These are phyloP conservation scores for Suillus fuscotomentosus DNA, from an alignment of 768 basidiomycete species.

Conservation along the genomic window DNA sequence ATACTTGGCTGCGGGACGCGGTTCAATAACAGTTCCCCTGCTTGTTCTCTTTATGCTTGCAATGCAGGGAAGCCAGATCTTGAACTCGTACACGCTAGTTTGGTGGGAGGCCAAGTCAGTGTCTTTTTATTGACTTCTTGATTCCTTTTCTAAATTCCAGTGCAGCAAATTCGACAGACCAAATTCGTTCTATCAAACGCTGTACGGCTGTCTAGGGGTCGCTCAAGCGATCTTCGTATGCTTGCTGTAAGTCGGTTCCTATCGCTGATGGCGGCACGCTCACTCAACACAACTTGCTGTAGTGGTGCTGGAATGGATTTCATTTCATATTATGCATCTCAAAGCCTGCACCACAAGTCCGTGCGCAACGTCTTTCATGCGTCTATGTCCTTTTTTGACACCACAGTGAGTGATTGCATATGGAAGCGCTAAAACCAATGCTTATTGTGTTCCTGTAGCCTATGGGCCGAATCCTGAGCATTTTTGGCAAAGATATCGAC, in stretches of 20 bases:
- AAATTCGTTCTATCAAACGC: constrained; percentile 60
- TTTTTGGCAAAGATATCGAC: constrained; percentile 69
- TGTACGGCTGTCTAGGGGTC: constrained; percentile 64
- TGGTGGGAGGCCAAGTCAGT: constrained; percentile 69
- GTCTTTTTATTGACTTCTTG: not conserved
- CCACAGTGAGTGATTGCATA: constrained; percentile 39
- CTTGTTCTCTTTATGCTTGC: constrained; percentile 47
- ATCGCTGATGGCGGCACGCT: not conserved
- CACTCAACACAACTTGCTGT: not conserved
- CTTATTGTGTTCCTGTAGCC: constrained; percentile 35
- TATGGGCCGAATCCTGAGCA: constrained; percentile 56
- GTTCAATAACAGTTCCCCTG: constrained; percentile 48
- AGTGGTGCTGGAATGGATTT: constrained; percentile 56
- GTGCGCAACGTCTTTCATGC: constrained; percentile 62
- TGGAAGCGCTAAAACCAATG: not conserved
- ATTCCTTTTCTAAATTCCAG: not conserved
- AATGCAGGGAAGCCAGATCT: constrained; percentile 61
- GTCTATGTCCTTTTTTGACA: constrained; percentile 79
- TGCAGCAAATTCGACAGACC: constrained; percentile 44
- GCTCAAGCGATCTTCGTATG: constrained; percentile 59
- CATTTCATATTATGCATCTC: constrained; percentile 58
- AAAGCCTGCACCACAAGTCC: constrained; percentile 58
- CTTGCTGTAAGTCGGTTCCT: constrained; percentile 39
- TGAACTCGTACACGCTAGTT: constrained; percentile 66
- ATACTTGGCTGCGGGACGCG: constrained; percentile 58